Percentiles rank a stretch among this genome's conserved stretches.
Conservation (phyloP, 805 yeast species). For the Spathaspora arborariae region DNA sequence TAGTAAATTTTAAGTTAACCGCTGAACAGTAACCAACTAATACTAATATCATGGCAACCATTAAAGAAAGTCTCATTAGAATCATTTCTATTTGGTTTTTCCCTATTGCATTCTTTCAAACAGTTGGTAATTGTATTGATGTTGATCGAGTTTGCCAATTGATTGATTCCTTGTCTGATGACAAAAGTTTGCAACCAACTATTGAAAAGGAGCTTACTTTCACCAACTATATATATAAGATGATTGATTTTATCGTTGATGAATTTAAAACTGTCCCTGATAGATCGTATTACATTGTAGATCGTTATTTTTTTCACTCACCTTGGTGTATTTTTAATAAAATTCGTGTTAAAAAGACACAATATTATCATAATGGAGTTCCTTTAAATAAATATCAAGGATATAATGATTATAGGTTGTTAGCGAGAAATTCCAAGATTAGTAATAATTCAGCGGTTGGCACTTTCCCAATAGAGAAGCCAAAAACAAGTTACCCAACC, state of each 20-base stretch:
- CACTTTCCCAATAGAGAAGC: too few species aligned
- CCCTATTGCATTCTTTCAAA: neutral
- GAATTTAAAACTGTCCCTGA: constrained; percentile 1
- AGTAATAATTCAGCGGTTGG: neutral
- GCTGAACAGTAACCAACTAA: neutral
- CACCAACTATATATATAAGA: neutral
- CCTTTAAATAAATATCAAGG: constrained; percentile 14
- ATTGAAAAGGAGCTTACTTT: neutral
- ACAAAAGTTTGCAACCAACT: neutral
- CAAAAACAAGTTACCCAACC: neutral
- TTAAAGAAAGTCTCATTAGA: neutral
- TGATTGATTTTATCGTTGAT: neutral
- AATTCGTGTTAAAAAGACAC: constrained; percentile 12
- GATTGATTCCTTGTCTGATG: neutral
- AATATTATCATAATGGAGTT: constrained; percentile 13
- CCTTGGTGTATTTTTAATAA: constrained; percentile 25
- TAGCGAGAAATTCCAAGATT: neutral
- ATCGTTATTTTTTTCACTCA: constrained; percentile 33
- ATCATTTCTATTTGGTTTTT: neutral
- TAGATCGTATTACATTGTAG: constrained; percentile 33
- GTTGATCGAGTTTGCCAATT: neutral
- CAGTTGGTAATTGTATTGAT: neutral
- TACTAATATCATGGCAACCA: neutral
- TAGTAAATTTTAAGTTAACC: neutral
- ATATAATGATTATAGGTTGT: constrained; percentile 13